phyloP scores from a whole-genome alignment of 1,139 yeast genomes.

The Arxiozyma telluris region DNA sequence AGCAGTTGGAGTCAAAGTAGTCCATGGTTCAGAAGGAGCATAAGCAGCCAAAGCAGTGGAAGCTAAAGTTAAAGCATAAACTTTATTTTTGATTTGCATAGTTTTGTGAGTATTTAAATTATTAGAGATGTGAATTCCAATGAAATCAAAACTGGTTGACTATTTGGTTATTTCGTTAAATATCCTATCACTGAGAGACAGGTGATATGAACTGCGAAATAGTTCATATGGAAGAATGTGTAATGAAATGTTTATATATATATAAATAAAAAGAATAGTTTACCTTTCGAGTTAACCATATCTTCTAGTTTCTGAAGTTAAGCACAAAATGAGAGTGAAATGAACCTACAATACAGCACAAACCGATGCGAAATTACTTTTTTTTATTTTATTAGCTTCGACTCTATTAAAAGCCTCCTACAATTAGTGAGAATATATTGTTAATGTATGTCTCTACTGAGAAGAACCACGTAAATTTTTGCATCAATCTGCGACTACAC shows the following conservation, averaged over 20 bases:
- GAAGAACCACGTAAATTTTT: too few species aligned
- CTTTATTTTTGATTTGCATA: not conserved
- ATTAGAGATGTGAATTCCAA: not conserved
- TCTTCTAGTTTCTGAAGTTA: not conserved
- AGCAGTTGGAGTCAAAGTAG: constrained; percentile 57
- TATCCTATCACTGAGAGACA: not conserved
- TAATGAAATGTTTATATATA: too few species aligned
- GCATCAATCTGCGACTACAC: too few species aligned
- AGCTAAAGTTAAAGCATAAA: not conserved
- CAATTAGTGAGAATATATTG: too few species aligned
- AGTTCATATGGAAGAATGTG: not conserved
- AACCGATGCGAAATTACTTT: not conserved
- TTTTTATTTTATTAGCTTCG: not conserved
- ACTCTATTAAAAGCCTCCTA: too few species aligned
- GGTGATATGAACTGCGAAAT: not conserved
- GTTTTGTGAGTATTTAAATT: not conserved
- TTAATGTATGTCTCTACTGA: not conserved
- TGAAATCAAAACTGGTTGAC: not conserved
- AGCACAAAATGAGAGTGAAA: not conserved
- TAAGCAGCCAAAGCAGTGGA: constrained; percentile 17
- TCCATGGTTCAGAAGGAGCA: constrained; percentile 59
- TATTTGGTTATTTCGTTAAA: not conserved
- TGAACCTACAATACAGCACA: not conserved
- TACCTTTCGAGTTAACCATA: too few species aligned
- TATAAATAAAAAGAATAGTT: too few species aligned